Percentiles rank a stretch among this genome's conserved stretches.
Conservation (phyloP, 352 stramenopile genomes). For the Phytophthora capsici region DNA sequence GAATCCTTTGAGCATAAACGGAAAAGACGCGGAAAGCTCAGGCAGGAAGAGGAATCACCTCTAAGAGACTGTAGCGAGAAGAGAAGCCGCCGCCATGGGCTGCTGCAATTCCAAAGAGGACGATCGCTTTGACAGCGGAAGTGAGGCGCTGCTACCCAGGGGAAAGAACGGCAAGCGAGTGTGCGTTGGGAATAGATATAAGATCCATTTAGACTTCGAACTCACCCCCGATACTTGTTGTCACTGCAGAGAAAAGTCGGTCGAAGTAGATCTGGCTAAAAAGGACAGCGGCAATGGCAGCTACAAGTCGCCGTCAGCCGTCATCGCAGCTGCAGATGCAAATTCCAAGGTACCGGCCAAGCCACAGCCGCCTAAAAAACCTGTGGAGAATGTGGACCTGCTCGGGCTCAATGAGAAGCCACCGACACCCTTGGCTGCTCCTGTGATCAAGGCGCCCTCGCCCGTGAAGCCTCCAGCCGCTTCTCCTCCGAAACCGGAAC, state of each 20-base stretch:
- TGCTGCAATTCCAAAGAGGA: conserved; percentile 77
- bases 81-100: conserved; percentile 48
- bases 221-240: neutral
- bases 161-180: conserved; percentile 45
- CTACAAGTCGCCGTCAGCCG: conserved; percentile 42
- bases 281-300: conserved; percentile 40
- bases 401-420: conserved; percentile 50
- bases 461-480: conserved; percentile 17
- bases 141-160: conserved; percentile 63
- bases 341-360: conserved; percentile 42
- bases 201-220: neutral
- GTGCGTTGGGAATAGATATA: conserved; percentile 25
- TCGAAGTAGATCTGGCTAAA: conserved; percentile 40
- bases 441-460: conserved; percentile 27
- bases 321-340: conserved; percentile 31
- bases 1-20: conserved; percentile 12
- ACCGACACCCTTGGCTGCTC: conserved; percentile 23
- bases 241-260: conserved; percentile 39
- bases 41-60: neutral
- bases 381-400: conserved; percentile 51
- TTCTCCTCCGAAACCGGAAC: conserved; percentile 22
- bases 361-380: conserved; percentile 31
- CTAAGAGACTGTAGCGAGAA: neutral
- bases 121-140: conserved; percentile 60
- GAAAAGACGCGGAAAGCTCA: conserved; percentile 19